Base-by-base conservation (phyloP, 2,329 filamentous ascomycete species). In the Hirsutella thompsonii region DNA sequence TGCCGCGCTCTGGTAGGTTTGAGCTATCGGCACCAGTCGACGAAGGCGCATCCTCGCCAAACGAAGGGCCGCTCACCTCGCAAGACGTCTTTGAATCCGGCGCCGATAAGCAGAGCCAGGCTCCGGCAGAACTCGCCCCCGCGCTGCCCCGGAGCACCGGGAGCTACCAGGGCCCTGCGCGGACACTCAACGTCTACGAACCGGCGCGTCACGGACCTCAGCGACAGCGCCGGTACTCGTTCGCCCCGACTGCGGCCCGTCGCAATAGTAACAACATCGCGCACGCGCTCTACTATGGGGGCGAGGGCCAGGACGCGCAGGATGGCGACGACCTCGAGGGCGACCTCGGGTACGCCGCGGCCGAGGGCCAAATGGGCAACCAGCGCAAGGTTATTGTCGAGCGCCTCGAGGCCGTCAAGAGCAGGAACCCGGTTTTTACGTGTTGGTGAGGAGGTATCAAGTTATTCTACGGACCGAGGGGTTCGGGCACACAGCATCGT, bases 371-470 rank as follows among this genome's bases (percentile, higher is more conserved):
- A 76, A 92, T 96, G 61, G 85, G 85, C 11, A 85, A 88, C 54
- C 80, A 83, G 58, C 76, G 89, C 52, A 94, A 92, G 62, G 92
- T 98, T 37, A 96, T 98, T 68, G 89, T 98, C 37, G 92, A 98
- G 69, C 73, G 92, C 47, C 66, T 98, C 44, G 92, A 98, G 68
- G 84, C 90, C 45, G 92, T 98, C 46, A 96, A 96, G 71, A 86
- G 81, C 56, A 83, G 83, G 58, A 93, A 94, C 57, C 92, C 92
- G 2, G 88, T 98, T 26, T 98, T 98, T 62, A 94, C 85, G 36
- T 98, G 92, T 85, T 98, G 92, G 68, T 96, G 67, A 67, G 20
- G 36, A 28, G 40, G 36, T 5, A n/a, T n/a, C n/a, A n/a, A n/a
- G n/a, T n/a, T n/a, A n/a, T n/a, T 26, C 23, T 11, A 11, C 23